These are phyloP conservation scores for Calonectria crousiana DNA, from an alignment of 2,329 filamentous ascomycete genomes.

Conservation along the genomic window DNA sequence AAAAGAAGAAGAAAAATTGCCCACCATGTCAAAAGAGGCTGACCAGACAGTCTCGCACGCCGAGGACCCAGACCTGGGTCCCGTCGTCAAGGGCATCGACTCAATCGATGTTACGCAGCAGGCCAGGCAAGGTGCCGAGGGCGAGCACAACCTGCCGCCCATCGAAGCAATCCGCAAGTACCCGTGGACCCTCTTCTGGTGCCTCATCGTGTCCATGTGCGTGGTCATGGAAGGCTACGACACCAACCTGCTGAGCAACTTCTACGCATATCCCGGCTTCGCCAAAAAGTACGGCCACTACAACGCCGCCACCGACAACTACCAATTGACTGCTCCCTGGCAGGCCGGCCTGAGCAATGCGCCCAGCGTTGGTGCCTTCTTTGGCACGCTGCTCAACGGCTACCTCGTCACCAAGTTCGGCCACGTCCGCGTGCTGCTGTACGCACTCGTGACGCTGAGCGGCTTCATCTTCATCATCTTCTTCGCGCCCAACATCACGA, in stretches of 20 bases:
- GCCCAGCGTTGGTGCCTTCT: slow-evolving; percentile 58
- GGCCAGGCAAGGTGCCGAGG: slow-evolving; percentile 17
- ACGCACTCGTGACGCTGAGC: slow-evolving; percentile 52
- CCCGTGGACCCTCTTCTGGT: slow-evolving; percentile 54
- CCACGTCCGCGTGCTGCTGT: slow-evolving; percentile 58
- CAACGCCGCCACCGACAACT: slow-evolving; percentile 38
- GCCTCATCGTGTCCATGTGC: slow-evolving; percentile 49
- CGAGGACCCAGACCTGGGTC: slow-evolving; percentile 4
- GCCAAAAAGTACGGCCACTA: slow-evolving; percentile 47
- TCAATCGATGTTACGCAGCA: slow-evolving; percentile 15
- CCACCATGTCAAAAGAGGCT: neutral
- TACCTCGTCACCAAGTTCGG: slow-evolving; percentile 58
- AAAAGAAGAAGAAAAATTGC: neutral
- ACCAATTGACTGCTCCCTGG: slow-evolving; percentile 62
- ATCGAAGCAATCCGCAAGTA: slow-evolving; percentile 46
- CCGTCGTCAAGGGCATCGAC: slow-evolving; percentile 8
- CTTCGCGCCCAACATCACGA: slow-evolving; percentile 53
- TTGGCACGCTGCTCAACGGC: slow-evolving; percentile 63
- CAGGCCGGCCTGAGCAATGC: slow-evolving; percentile 61
- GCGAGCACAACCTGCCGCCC: slow-evolving; percentile 43
- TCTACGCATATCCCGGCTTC: slow-evolving; percentile 51
- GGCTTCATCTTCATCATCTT: slow-evolving; percentile 61
- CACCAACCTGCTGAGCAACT: slow-evolving; percentile 50
- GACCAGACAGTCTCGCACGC: slow-evolving; percentile 1
- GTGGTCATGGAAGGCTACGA: slow-evolving; percentile 61